Evolutionary conservation across 2,329 filamentous ascomycete species (phyloP).

Genomic region (Zymoseptoria brevis): DNA sequence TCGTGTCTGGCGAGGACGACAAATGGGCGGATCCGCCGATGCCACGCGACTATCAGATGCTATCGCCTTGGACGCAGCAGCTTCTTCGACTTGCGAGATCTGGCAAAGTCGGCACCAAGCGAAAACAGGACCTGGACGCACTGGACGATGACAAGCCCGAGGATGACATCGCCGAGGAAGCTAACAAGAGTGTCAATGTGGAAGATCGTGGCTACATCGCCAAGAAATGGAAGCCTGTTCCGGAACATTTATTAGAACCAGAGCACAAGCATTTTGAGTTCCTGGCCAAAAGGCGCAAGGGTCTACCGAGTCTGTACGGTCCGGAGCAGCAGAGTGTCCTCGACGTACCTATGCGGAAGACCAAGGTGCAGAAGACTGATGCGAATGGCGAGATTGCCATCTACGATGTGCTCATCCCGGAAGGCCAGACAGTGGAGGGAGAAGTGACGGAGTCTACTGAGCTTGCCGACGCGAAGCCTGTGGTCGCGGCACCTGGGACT

Average conservation of each 20-base stretch:
- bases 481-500: constrained; percentile 50
- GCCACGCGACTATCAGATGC: constrained; percentile 74
- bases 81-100: constrained; percentile 71
- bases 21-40: constrained; percentile 76
- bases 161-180: constrained; percentile 31
- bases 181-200: constrained; percentile 35
- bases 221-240: constrained; percentile 51
- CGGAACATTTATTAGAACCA: constrained; percentile 49
- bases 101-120: constrained; percentile 54
- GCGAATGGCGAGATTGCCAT: constrained; percentile 71
- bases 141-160: constrained; percentile 54
- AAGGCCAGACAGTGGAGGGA: constrained; percentile 72
- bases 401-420: constrained; percentile 72
- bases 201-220: constrained; percentile 44
- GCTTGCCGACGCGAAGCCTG: constrained; percentile 36
- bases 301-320: constrained; percentile 47
- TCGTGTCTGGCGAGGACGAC: constrained; percentile 41
- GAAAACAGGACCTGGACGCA: constrained; percentile 47
- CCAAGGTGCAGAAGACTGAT: constrained; percentile 67
- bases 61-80: constrained; percentile 73
- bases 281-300: constrained; percentile 54
- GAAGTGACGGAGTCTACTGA: constrained; percentile 60
- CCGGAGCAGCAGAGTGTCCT: constrained; percentile 22
- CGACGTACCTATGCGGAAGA: constrained; percentile 56
- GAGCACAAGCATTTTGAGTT: constrained; percentile 49